Conservation (phyloP, 768 basidiomycete species). For the Suillus americanus region DNA sequence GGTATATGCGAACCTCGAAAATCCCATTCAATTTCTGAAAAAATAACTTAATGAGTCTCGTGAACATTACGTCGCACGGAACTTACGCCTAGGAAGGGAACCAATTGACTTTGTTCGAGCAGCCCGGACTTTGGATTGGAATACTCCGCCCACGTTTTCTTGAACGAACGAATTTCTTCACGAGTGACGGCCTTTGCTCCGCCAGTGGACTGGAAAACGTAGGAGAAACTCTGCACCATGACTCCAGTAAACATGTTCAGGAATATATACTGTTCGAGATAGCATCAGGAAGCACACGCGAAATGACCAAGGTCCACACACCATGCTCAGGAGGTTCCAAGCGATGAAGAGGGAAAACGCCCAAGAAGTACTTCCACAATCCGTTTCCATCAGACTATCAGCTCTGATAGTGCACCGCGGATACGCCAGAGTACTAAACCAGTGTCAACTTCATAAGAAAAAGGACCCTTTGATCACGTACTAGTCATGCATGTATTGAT, state of each 20-base stretch:
- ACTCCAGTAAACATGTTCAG: constrained; percentile 97
- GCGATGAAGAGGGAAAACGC: constrained; percentile 86
- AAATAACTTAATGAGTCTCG: constrained; percentile 5
- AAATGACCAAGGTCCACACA: constrained; percentile 31
- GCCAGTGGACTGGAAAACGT: constrained; percentile 86
- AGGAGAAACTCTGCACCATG: constrained; percentile 93
- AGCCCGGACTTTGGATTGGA: constrained; percentile 78
- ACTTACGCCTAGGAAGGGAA: constrained; percentile 81
- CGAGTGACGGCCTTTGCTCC: constrained; percentile 82
- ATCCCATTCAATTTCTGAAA: constrained; percentile 76
- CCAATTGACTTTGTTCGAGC: constrained; percentile 67
- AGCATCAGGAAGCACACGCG: not conserved
- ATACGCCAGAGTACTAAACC: constrained; percentile 66
- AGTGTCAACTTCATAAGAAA: not conserved
- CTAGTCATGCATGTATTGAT: constrained; percentile 97
- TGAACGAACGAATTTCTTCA: constrained; percentile 92
- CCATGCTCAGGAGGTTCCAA: constrained; percentile 97
- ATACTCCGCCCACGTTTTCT: constrained; percentile 89
- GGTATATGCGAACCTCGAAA: constrained; percentile 88
- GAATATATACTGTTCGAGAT: constrained; percentile 77
- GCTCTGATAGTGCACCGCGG: constrained; percentile 75
- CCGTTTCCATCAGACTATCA: constrained; percentile 54
- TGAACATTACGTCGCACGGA: not conserved
- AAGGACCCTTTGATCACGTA: constrained; percentile 37
- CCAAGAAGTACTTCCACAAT: constrained; percentile 86